These are phyloP conservation scores for Leavenworthia alabamica DNA, from an alignment of 345 rosid genomes.

Conservation along the genomic window DNA sequence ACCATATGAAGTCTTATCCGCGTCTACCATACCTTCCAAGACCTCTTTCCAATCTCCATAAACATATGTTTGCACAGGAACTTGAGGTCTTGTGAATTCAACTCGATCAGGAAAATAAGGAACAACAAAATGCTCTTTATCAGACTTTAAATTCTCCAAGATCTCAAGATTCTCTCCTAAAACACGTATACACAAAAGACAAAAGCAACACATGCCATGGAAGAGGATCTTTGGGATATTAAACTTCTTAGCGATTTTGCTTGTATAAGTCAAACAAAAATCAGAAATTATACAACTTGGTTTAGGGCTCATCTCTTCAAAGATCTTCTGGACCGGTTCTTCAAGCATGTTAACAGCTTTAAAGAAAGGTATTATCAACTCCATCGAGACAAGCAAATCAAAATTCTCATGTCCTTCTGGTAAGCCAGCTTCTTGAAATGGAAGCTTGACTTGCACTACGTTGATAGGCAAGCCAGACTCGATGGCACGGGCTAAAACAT, in stretches of 20 bases:
- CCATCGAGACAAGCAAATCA: slow-evolving; percentile 17
- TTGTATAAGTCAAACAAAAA: slow-evolving; percentile 23
- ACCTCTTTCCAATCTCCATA: not conserved
- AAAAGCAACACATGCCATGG: slow-evolving; percentile 33
- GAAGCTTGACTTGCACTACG: slow-evolving; percentile 19
- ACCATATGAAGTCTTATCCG: slow-evolving; percentile 32
- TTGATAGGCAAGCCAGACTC: slow-evolving; percentile 29
- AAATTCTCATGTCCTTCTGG: slow-evolving; percentile 35
- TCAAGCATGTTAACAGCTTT: slow-evolving; percentile 20
- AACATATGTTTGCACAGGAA: not conserved
- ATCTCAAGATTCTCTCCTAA: slow-evolving; percentile 6
- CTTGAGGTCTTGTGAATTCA: slow-evolving; percentile 31
- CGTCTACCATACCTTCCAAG: not conserved
- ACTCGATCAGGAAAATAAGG: slow-evolving; percentile 40
- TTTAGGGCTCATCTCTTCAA: slow-evolving; percentile 30
- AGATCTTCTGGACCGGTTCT: slow-evolving; percentile 22
- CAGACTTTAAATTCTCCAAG: slow-evolving; percentile 1
- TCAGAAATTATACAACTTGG: slow-evolving; percentile 49
- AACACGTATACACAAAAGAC: slow-evolving; percentile 23
- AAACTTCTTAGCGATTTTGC: slow-evolving; percentile 29
- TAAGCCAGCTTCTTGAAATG: slow-evolving; percentile 29
- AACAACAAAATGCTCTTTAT: slow-evolving; percentile 24
- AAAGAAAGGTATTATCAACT: slow-evolving; percentile 9
- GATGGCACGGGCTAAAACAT: slow-evolving; percentile 7
- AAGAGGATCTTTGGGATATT: slow-evolving; percentile 43